Evolutionary conservation across 164 flowering plant genomes (phyloP).

Genomic region (Magnolia sinica): DNA sequence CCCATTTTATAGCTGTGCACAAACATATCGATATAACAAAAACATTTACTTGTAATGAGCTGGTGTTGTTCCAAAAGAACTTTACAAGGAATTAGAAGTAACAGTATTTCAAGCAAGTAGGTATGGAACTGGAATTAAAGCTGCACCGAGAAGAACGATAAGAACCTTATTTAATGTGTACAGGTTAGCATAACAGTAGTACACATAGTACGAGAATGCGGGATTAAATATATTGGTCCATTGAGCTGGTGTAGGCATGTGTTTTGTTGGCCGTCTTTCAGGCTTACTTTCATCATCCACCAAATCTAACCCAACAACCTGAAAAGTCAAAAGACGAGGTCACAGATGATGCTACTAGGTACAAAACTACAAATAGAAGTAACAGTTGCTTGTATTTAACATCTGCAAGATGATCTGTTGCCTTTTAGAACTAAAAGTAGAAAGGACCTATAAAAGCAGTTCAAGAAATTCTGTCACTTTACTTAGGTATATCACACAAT

Average conservation of each 20-base stretch:
- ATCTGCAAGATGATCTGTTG: neutral
- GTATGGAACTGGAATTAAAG: neutral
- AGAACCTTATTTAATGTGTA: slow-evolving; percentile 89
- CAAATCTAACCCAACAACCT: slow-evolving; percentile 98
- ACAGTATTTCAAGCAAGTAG: neutral
- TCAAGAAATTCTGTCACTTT: neutral
- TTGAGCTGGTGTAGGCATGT: slow-evolving; percentile 95
- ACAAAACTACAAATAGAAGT: neutral
- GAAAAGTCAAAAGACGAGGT: slow-evolving; percentile 11
- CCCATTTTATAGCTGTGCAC: neutral
- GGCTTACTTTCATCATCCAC: slow-evolving; percentile 99
- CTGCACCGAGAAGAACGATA: neutral
- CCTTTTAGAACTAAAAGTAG: no score
- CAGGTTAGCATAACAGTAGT: slow-evolving; percentile 95
- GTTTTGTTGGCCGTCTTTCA: slow-evolving; percentile 98
- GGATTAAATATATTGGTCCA: slow-evolving; percentile 99
- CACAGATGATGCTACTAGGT: no score
- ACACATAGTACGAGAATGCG: slow-evolving; percentile 89
- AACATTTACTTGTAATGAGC: neutral
- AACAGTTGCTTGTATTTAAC: neutral
- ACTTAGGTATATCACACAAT: neutral
- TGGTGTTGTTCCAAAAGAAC: neutral
- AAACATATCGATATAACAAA: neutral
- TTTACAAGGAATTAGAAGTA: neutral
- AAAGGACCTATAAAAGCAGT: neutral